Evolutionary conservation across 2,329 filamentous ascomycete species (phyloP), one percentile per base, ranked within the genome.

Genomic region (Fusarium sambucinum): DNA sequence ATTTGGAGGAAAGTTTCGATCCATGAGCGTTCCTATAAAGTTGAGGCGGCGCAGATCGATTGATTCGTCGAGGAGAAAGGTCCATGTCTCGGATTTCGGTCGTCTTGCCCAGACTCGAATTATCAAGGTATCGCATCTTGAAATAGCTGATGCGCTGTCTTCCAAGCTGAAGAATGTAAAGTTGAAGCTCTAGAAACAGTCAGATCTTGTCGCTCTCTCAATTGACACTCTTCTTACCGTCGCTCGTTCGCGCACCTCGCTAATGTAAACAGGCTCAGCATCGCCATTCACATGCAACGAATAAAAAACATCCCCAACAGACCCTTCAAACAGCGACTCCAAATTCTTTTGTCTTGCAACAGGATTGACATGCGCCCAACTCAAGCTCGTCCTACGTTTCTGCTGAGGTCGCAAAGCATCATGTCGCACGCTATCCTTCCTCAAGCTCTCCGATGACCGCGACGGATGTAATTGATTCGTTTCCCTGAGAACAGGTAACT

Each of bases 301-400:
- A 78, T 97, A 96, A 84, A 97, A 97, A 17, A 90, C 89, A 79
- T 97, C 92, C n/a, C 90, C 93, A 79, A 96, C 89, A 52, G 88
- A 86, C 71, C 85, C 87, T 53, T 89, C 88, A 29, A 92, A 87
- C 10, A 92, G 86, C 69, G 90, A 85, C 77, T 96, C 92, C 41
- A 97, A 82, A 76, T 89, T 90, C 78, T 89, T 89, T 81, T 97
- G 94, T 55, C 93, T 79, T 27, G 82, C 80, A 5, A 79, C 64
- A 1, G 84, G 84, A 47, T 74, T 85, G 16, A 79, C 78, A 42
- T 81, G 80, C 52, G 80, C 80, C n/a, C 86, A 73, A 44, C 80
- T 84, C 30, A 84, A 80, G 74, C 86, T 87, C 33, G 83, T 81
- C 46, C 83, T 77, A 2, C 85, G 80, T n/a, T 74, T 69, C 57